Base-by-base conservation (phyloP, 2,329 filamentous ascomycete genomes). In the Aspergillus persii region DNA sequence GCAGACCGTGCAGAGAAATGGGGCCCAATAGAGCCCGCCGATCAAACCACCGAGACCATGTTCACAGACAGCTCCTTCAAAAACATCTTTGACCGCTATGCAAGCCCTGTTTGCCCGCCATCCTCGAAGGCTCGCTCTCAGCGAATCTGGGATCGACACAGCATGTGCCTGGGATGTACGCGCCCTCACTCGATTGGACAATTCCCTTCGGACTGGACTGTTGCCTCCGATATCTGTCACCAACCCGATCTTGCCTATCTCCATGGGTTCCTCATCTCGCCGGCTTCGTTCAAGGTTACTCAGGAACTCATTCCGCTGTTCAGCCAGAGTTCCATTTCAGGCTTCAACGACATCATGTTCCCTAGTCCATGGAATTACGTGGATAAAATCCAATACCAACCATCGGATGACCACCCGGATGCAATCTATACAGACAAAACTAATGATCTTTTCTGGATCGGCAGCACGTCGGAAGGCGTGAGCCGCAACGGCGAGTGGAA, bases 341-440 rank as follows among this genome's bases (percentile, higher is more conserved):
- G 87, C 4, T 94, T 90, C 75, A 86, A 83, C 63, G 91, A 96
- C 70, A 90, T 96, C 36, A 75, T 93, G 26, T 89, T 92, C 54
- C 91, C 91, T 0, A 79, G 82, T 66, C 74, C 83, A 0, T 86
- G 83, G 84, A 86, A 86, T 65, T 87, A 87, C 63, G 74, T 85
- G 60, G 82, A 84, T 60, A 86, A 86, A 69, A 80, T 79, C 11
- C 75, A 76, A 61, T 84, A 85, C 53, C 69, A 76, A 0, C 81
- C 84, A 29, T 80, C 81, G 1, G 75, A 81, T 3, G 78, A 78
- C 4, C 72, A 79, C 53, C 83, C 81, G 0, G 85, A 87, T 63
- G 71, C 71, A 5, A 71, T 75, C 0, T 93, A 90, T 62, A 68
- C 76, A 0, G 77, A 86, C 51, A 92, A 92, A 67, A 79, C 83